A percentile compares a stretch with the other conserved stretches of the same genome.
phyloP scores from a whole-genome alignment of 2,329 filamentous ascomycete genomes.

The Bipolaris cookei region DNA sequence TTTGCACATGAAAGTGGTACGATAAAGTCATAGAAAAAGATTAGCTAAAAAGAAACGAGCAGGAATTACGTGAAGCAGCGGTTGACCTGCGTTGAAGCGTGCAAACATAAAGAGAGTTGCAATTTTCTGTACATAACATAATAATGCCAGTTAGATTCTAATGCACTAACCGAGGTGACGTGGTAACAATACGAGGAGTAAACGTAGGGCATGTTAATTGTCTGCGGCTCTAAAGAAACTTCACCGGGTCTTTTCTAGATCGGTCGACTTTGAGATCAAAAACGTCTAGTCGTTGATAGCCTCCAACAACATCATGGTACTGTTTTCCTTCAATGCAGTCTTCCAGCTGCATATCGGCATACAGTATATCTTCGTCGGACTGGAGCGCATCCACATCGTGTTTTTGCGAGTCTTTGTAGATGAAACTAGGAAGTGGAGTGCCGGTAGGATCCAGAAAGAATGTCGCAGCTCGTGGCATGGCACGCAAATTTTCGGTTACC shows the following conservation, averaged over 20 bases:
- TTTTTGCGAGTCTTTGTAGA: conserved; percentile 32
- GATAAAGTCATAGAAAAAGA: too few species aligned
- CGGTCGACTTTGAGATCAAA: conserved; percentile 60
- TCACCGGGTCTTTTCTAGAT: conserved; percentile 19
- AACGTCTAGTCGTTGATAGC: conserved; percentile 62
- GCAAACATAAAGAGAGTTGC: too few species aligned
- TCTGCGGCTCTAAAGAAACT: conserved; percentile 1
- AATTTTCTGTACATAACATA: too few species aligned
- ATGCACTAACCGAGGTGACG: background rate
- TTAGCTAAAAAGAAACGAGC: too few species aligned
- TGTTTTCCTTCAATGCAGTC: conserved; percentile 63
- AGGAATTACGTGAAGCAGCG: too few species aligned
- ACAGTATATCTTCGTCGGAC: conserved; percentile 57
- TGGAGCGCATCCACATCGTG: conserved; percentile 51
- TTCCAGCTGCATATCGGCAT: conserved; percentile 59
- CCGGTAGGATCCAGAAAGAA: conserved; percentile 62
- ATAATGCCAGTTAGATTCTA: too few species aligned
- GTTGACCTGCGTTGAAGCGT: too few species aligned
- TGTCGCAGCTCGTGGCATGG: conserved; percentile 54
- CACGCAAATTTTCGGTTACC: conserved; percentile 45
- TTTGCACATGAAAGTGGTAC: too few species aligned
- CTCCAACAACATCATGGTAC: conserved; percentile 63
- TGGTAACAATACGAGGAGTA: background rate
- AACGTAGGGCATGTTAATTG: background rate
- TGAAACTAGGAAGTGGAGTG: conserved; percentile 49